These are phyloP conservation scores for Pseudognaphalium luteoalbum DNA, from an alignment of 129 eudicot genomes.

Conservation along the genomic window DNA sequence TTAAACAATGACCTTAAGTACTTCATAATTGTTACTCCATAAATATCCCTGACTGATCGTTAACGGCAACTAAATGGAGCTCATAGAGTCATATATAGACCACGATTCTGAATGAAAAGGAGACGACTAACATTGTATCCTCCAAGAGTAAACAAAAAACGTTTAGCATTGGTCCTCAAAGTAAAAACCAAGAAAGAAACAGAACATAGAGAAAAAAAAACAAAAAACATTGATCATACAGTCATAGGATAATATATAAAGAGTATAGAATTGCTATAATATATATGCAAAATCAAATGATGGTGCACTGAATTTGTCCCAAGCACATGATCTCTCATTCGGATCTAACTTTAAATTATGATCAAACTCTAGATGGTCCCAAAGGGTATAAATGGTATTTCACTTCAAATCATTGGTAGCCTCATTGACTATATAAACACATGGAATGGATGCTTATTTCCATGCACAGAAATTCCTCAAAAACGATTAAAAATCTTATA, in stretches of 20 bases:
- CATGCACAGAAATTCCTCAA: slow-evolving; percentile 27
- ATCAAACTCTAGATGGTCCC: slow-evolving; percentile 1
- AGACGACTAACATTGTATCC: not conserved
- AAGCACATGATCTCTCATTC: slow-evolving; percentile 37
- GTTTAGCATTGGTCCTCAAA: not conserved
- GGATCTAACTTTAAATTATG: slow-evolving; percentile 13
- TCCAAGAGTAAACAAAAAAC: too few species aligned
- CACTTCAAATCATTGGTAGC: slow-evolving; percentile 4
- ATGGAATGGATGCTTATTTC: slow-evolving; percentile 16
- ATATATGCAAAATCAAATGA: slow-evolving; percentile 19
- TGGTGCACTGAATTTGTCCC: slow-evolving; percentile 17
- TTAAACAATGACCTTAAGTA: not conserved
- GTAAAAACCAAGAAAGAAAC: not conserved
- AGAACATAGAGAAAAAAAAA: not conserved
- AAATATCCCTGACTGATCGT: not conserved
- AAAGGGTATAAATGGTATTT: slow-evolving; percentile 29
- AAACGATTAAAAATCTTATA: slow-evolving; percentile 2
- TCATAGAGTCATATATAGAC: not conserved
- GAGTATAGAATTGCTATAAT: not conserved
- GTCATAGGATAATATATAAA: slow-evolving; percentile 9
- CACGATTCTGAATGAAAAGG: not conserved
- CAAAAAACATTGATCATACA: not conserved
- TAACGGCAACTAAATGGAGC: not conserved
- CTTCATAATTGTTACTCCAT: not conserved
- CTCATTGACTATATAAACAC: slow-evolving; percentile 31